Base-by-base conservation (phyloP, 441 rosid genomes). In the Gossypium gossypioides region DNA sequence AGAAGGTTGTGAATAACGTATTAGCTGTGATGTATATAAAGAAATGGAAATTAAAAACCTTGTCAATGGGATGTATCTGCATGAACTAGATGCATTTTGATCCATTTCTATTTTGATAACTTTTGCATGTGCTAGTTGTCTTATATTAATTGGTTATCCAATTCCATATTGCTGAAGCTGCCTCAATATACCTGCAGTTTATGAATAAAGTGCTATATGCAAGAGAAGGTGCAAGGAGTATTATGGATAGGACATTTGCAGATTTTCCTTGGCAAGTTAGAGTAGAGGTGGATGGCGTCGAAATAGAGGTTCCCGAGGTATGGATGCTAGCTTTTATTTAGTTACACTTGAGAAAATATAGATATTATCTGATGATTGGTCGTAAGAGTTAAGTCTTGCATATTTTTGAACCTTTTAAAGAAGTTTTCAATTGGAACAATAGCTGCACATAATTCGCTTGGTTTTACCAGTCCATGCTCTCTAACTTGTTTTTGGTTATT, bases 181-280 rank as follows among this genome's bases (percentile, higher is more conserved):
- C 48, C 58, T 19, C 48, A 46, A 16, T 77, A 7, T 73, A 51
- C 71, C 68, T 86, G 88, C 90, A 95, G 97, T 95, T 95, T 77
- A 95, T 95, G 99, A 95, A 95, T 63, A 92, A 95, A 81, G 98
- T 95, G 63, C 93, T 95, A 37, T 95, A 95, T 74, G 99, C 98
- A 61, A 88, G 96, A 81, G 96, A 92, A 84, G 99, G 99, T 59
- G 99, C 97, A 51, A 91, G 82, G 88, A 86, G 88, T 75, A 95
- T 95, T 82, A 95, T 95, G 96, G 97, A 92, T 78, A 80, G 99
- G 72, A 95, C 99, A 29, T 87, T 95, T 68, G 96, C 80, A 76
- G 97, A 92, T 79, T 95, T 92, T 75, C 90, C 90, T 60, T 87
- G 93, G 97, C 93, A 92, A 86, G 91, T 95, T 57, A 90, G 89